Conservation (phyloP, 2,329 filamentous ascomycete genomes). For the Coniella lustricola region DNA sequence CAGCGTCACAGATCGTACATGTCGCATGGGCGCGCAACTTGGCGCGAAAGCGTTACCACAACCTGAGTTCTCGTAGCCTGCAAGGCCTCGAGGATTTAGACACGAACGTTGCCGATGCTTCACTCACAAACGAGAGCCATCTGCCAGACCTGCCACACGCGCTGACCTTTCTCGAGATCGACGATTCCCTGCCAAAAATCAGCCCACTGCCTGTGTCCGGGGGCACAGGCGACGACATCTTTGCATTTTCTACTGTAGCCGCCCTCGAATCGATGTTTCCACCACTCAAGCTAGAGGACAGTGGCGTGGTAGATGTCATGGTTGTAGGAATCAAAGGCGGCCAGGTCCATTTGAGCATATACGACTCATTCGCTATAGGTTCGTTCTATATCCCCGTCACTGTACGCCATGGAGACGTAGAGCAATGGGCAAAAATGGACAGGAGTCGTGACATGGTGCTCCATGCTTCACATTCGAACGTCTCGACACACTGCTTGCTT, state of each 20-base stretch:
- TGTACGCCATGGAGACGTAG: neutral
- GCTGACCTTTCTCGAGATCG: constrained; percentile 68
- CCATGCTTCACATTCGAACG: constrained; percentile 65
- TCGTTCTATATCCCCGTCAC: constrained; percentile 35
- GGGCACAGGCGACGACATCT: constrained; percentile 49
- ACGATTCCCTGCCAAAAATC: constrained; percentile 68
- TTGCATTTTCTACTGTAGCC: constrained; percentile 61
- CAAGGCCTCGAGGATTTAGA: constrained; percentile 17
- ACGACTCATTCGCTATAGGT: constrained; percentile 78
- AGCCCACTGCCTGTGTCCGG: constrained; percentile 61
- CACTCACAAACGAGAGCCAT: constrained; percentile 19
- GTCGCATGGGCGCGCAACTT: constrained; percentile 47
- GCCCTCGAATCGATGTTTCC: constrained; percentile 66
- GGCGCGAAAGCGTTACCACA: constrained; percentile 23
- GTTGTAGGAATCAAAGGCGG: constrained; percentile 66
- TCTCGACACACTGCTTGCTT: constrained; percentile 71
- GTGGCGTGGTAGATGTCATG: constrained; percentile 72
- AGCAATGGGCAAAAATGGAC: constrained; percentile 14
- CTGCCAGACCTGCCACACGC: constrained; percentile 60
- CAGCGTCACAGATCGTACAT: constrained; percentile 38
- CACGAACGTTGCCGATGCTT: neutral
- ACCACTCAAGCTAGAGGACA: constrained; percentile 53
- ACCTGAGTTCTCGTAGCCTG: constrained; percentile 15
- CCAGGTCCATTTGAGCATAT: constrained; percentile 69
- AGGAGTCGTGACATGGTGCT: constrained; percentile 35